Percentiles rank a stretch among this genome's conserved stretches.
These are phyloP conservation scores for Erodium moschatum DNA, from an alignment of 441 rosid species.

Conservation along the genomic window DNA sequence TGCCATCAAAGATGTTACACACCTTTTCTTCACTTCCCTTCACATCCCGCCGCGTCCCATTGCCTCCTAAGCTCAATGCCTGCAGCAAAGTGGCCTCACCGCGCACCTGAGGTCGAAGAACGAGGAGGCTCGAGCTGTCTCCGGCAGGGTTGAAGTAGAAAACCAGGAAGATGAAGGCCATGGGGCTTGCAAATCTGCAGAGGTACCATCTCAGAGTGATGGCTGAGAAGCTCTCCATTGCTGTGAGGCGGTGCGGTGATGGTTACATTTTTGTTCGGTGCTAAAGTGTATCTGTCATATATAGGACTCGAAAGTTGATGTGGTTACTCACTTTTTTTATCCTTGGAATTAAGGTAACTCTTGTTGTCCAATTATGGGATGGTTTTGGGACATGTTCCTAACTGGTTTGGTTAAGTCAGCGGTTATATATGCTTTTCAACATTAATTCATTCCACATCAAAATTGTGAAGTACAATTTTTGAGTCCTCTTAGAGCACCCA, in stretches of 20 bases:
- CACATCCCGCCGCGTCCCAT: neutral
- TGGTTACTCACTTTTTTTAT: neutral
- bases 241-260: neutral
- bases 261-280: too few species aligned
- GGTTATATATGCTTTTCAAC: too few species aligned
- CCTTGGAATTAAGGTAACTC: neutral
- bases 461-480: too few species aligned
- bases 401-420: too few species aligned
- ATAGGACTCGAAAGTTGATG: neutral
- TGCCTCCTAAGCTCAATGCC: neutral
- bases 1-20: constrained; percentile 39
- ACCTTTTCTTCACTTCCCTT: constrained; percentile 11
- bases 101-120: constrained; percentile 6
- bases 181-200: constrained; percentile 25
- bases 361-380: neutral
- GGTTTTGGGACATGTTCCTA: neutral
- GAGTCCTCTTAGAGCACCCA: too few species aligned
- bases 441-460: too few species aligned
- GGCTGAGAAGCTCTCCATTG: constrained; percentile 22
- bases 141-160: constrained; percentile 15
- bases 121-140: constrained; percentile 1
- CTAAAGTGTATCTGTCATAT: too few species aligned
- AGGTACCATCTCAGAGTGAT: constrained; percentile 26
- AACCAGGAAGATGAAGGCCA: constrained; percentile 22
- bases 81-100: neutral